Base-by-base conservation (phyloP, 257 asterid species). In the Thymus quinquecostatus region DNA sequence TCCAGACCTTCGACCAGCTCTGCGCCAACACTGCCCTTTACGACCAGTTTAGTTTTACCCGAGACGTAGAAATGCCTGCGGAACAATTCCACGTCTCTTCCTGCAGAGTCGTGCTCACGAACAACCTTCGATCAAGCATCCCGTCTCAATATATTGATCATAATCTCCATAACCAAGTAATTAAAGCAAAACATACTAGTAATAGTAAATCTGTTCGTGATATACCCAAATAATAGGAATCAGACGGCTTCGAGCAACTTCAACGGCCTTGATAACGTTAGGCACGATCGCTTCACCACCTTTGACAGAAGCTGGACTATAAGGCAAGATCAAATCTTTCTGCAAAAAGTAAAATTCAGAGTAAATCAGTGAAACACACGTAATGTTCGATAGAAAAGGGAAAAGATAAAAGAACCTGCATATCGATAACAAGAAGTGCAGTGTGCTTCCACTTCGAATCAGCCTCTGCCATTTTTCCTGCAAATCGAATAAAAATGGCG, bases 61-160 rank as follows among this genome's bases (percentile, higher is more conserved):
- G 78, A 56, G 43, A 82, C 68, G 9, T 87, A 89, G 49, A 85
- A 69, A 70, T 86, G 89, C 75, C 89, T 75, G 4, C 93, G 93
- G 58, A 92, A 89, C 33, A 86, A 76, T 68, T 89, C 97, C 44
- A 87, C 97, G 29, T 92, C 97, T 80, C 97, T 83, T 27, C 97
- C 97, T 5, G 73, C 78, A 6, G 85, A 85, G 48, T 92, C 97
- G 36, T 92, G 96, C 88, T 92, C 97, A 6, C 96, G 96, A 51
- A 92, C 96, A 67, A 89, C 96, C 97, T 91, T 6, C 1, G 9
- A 43, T 3, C 7, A 61, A 1, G 12, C 21, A 21, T 21, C 21
- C 21, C 21, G 0, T 21, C 21, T 21, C 21, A 21, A 21, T 21
- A 21, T 21, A 21, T 21, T 21, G 0, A 21, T 21, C 21, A 21